These are phyloP conservation scores for Epichloe typhina DNA, from an alignment of 2,329 filamentous ascomycete species.

Conservation along the genomic window DNA sequence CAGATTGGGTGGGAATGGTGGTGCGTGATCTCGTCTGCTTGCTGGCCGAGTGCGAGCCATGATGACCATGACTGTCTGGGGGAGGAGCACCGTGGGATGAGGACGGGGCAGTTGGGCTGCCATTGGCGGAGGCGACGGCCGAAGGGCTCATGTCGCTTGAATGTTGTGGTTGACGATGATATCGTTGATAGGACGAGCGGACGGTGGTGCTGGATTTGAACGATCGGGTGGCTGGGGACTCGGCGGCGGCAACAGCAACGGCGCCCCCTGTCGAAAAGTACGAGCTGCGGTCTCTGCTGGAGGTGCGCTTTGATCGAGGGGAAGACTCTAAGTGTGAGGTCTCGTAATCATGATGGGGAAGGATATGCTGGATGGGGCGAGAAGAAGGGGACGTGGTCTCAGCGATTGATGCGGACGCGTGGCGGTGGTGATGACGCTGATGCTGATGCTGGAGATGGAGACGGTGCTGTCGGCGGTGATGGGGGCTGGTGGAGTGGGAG, in stretches of 20 bases:
- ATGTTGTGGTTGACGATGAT: conserved; percentile 17
- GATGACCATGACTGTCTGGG: conserved; percentile 25
- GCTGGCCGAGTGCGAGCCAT: conserved; percentile 23
- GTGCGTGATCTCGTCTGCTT: conserved; percentile 52
- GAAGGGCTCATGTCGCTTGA: conserved; percentile 36
- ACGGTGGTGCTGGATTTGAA: conserved; percentile 37
- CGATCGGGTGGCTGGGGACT: conserved; percentile 17
- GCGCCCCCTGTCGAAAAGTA: conserved; percentile 31
- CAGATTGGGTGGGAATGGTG: conserved; percentile 78
- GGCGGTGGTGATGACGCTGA: conserved; percentile 24
- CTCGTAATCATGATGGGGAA: conserved; percentile 59
- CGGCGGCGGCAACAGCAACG: conserved; percentile 26
- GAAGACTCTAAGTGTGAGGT: conserved; percentile 49
- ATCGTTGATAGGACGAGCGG: conserved; percentile 26
- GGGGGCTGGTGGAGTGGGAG: conserved; percentile 5
- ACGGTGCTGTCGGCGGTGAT: conserved; percentile 8
- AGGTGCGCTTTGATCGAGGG: conserved; percentile 45
- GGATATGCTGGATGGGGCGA: conserved; percentile 29
- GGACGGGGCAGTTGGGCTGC: conserved; percentile 36
- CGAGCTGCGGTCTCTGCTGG: conserved; percentile 43
- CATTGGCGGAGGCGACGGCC: conserved; percentile 36
- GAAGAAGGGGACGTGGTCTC: neutral
- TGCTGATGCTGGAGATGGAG: conserved; percentile 10
- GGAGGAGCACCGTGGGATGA: conserved; percentile 28
- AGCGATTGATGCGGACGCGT: conserved; percentile 25